Evolutionary conservation across 192 early-diverging fungal species (phyloP).

Genomic region (Allomyces macrogynus): DNA sequence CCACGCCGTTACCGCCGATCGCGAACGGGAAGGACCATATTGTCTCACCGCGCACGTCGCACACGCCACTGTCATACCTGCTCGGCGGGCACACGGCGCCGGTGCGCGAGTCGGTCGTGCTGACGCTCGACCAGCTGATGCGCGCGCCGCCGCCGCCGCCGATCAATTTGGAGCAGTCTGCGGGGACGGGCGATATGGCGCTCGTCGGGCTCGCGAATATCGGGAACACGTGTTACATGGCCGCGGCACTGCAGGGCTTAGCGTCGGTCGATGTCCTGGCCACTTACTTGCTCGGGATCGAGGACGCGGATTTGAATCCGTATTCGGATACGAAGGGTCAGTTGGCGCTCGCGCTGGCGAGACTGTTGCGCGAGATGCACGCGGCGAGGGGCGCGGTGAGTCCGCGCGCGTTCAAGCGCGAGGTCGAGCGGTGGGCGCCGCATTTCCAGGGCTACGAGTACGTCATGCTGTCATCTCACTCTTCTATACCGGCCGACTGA

Average conservation of each 20-base stretch:
- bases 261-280: not conserved
- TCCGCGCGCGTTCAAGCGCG: not conserved
- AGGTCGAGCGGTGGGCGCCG: not conserved
- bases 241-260: not conserved
- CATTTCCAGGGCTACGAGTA: not conserved
- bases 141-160: no score
- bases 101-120: no score
- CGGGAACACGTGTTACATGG: not conserved
- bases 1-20: no score
- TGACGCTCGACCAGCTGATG: no score
- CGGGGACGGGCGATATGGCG: no score
- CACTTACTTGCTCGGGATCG: not conserved
- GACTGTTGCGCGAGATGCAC: not conserved
- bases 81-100: no score
- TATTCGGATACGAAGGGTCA: not conserved
- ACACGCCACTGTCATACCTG: no score
- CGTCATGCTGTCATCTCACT: no score
- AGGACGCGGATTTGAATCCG: not conserved
- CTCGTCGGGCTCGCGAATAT: not conserved
- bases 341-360: not conserved
- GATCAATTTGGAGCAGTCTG: no score
- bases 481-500: no score
- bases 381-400: not conserved
- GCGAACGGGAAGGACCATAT: no score
- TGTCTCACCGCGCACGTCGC: no score